Conservation (phyloP, 148 eudicot species). For the Nyssa sinensis region DNA sequence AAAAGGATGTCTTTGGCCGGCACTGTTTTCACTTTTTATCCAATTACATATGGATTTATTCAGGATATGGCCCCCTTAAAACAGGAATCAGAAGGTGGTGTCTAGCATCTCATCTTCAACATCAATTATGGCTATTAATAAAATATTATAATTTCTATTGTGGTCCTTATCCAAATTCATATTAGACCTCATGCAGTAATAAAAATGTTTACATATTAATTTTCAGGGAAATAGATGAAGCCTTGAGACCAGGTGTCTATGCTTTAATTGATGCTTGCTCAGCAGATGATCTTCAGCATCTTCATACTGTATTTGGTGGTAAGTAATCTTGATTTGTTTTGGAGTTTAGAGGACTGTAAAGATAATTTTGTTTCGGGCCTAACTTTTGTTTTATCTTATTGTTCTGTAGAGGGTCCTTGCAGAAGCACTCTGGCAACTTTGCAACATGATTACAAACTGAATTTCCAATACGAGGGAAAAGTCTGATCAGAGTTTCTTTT, state of each 20-base stretch:
- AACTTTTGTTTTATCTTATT: neutral
- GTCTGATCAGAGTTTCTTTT: conserved; percentile 42
- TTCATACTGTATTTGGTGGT: conserved; percentile 91
- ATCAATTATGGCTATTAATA: neutral
- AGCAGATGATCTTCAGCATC: conserved; percentile 76
- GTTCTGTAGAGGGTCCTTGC: conserved; percentile 87
- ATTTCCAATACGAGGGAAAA: conserved; percentile 84
- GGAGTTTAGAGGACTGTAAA: neutral
- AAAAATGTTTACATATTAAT: neutral
- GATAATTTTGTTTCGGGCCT: neutral
- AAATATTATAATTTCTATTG: conserved; percentile 3
- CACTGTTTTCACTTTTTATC: conserved; percentile 65
- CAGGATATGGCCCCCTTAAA: conserved; percentile 71
- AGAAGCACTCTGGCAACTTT: conserved; percentile 79
- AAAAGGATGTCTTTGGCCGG: conserved; percentile 64
- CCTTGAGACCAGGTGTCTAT: conserved; percentile 83
- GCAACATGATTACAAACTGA: conserved; percentile 72
- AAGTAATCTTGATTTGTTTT: conserved; percentile 14
- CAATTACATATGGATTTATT: conserved; percentile 61
- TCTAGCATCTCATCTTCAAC: conserved; percentile 10
- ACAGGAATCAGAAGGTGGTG: conserved; percentile 65
- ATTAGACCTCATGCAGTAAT: neutral
- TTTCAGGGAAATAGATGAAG: conserved; percentile 86
- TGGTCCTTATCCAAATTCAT: neutral
- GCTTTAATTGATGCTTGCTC: conserved; percentile 89